These are phyloP conservation scores for Botrytis hyacinthi DNA, from an alignment of 2,329 filamentous ascomycete species.

Conservation along the genomic window DNA sequence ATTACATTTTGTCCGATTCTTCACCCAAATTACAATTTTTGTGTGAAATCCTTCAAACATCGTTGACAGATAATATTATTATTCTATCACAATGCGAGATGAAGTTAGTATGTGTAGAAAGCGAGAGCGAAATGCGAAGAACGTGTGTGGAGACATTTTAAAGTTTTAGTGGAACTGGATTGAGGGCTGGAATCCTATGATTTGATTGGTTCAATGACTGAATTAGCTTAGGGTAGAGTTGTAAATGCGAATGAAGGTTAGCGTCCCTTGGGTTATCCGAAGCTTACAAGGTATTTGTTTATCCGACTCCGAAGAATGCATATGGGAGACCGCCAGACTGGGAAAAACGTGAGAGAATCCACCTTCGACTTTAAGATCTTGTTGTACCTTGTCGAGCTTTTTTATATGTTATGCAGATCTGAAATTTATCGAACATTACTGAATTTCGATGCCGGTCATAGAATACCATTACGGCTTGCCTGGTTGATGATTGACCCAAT, in stretches of 20 bases:
- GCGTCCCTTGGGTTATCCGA: not conserved
- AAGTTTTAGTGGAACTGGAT: not conserved
- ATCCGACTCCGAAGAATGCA: not conserved
- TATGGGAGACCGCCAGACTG: not conserved
- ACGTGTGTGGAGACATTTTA: not conserved
- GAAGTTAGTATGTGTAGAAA: not conserved
- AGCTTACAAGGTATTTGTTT: not conserved
- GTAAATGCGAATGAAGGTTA: constrained; percentile 7
- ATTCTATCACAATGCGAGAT: not conserved
- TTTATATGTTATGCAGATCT: not conserved
- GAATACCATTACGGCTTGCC: not conserved
- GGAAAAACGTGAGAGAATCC: not conserved
- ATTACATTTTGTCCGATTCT: not conserved
- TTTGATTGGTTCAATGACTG: not conserved
- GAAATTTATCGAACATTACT: not conserved
- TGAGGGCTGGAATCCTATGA: not conserved
- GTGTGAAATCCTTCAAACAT: not conserved
- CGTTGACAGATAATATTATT: not conserved
- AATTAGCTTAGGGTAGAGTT: not conserved
- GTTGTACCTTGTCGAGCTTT: not conserved
- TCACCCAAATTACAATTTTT: not conserved
- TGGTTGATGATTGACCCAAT: not conserved
- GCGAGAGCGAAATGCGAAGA: not conserved
- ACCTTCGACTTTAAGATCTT: not conserved
- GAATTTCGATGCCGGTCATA: not conserved